Conservation (phyloP, 495 filamentous ascomycete species). For the Trichocladium antarcticum region DNA sequence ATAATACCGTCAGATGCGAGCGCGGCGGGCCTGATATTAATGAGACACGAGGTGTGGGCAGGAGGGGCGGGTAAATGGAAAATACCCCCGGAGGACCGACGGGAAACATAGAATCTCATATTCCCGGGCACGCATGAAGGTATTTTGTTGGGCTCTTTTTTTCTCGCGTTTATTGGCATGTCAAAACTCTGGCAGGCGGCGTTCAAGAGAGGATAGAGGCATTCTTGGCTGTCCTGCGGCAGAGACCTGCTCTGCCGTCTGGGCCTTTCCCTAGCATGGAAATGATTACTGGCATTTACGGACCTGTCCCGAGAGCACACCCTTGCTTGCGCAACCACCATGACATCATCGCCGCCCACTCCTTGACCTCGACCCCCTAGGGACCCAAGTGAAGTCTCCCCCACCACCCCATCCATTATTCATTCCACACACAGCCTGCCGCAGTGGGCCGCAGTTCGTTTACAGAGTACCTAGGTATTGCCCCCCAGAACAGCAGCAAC, state of each 20-base stretch:
- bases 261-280: constrained; percentile 9
- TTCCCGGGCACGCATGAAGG: constrained; percentile 18
- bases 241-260: constrained; percentile 6
- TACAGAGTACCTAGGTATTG: too few species aligned
- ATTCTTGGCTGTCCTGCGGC: constrained; percentile 12
- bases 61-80: constrained; percentile 5
- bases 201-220: constrained; percentile 25
- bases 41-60: constrained; percentile 3
- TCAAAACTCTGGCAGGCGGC: constrained; percentile 17
- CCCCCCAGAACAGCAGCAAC: too few species aligned
- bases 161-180: constrained; percentile 12
- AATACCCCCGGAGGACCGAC: constrained; percentile 8
- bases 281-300: constrained; percentile 14
- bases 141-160: constrained; percentile 8
- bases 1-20: not conserved
- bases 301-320: too few species aligned
- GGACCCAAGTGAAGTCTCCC: too few species aligned
- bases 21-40: constrained; percentile 1
- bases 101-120: constrained; percentile 14
- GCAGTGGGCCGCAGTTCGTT: too few species aligned
- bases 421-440: too few species aligned
- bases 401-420: too few species aligned
- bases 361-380: too few species aligned
- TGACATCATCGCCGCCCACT: too few species aligned
- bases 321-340: too few species aligned